Evolutionary conservation across 148 eudicot genomes (phyloP), one percentile per base, ranked within the genome.

Genomic region (Rhododendron williamsianum): DNA sequence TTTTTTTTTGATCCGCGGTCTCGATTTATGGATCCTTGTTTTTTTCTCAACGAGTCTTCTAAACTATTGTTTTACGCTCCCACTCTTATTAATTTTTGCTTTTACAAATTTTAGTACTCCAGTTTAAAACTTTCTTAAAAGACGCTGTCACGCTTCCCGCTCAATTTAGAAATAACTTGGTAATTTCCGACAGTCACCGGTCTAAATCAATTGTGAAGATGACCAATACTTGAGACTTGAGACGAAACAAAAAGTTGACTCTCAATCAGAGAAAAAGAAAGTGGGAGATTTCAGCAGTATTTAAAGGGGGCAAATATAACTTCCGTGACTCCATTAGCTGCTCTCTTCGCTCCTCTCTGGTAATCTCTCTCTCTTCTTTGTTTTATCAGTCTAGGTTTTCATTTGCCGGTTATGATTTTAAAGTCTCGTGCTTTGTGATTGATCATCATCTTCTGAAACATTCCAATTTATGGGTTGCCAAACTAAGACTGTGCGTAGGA

Each of bases 121-220:
- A 6, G 6, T 6, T 41, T 6, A 0, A 0, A 6, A 6, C 1
- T 41, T 41, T 6, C 0, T 48, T 48, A 1, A 48, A 9, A 48
- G 51, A 48, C 12, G 51, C 12, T 48, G 51, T 10, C 51, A 41
- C 45, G 8, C 12, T 9, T 48, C 12, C 0, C 2, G 51, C 2
- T 48, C 1, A 0, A 48, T 9, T 9, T 9, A 9, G 51, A 48
- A 48, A 0, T 41, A 43, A 46, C 48, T 45, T 4, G 45, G 51
- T 48, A 10, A 54, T 54, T 54, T 54, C 21, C 19, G 21, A 18
- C 4, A 54, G 60, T 54, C 21, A 54, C 21, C 21, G 0, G 19
- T 54, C 60, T 15, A 54, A 13, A 54, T 15, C 56, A 52, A 15
- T 52, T 52, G 56, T 3, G 56, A 54, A 54, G 60, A 54, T 4